Conservation (phyloP, 768 basidiomycete genomes). For the Tylopilus rubrobrunneus region DNA sequence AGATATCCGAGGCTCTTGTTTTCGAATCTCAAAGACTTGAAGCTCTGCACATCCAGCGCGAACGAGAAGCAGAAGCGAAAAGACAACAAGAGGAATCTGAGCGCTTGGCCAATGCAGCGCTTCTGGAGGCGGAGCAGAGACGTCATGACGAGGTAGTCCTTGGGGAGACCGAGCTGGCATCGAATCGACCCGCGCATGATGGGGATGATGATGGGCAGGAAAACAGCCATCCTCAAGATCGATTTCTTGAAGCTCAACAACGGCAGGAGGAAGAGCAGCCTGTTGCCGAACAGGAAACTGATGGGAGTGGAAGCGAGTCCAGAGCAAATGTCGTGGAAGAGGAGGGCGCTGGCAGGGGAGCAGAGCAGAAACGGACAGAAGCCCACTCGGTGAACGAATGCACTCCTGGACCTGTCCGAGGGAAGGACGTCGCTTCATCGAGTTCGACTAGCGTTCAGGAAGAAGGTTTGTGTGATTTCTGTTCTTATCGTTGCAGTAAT, state of each 20-base stretch:
- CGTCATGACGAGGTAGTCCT: conserved; percentile 27
- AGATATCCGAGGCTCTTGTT: conserved; percentile 39
- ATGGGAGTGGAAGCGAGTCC: not conserved
- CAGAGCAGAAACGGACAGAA: conserved; percentile 1
- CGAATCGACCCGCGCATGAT: conserved; percentile 15
- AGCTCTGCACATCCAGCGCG: conserved; percentile 28
- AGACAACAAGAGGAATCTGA: conserved; percentile 15
- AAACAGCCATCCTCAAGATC: conserved; percentile 6
- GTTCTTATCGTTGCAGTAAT: conserved; percentile 1
- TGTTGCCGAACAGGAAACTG: not conserved
- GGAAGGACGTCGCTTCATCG: conserved; percentile 1
- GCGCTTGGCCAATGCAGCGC: conserved; percentile 34
- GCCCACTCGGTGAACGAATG: not conserved
- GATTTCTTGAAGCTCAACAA: not conserved
- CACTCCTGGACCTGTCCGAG: not conserved
- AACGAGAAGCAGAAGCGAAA: conserved; percentile 26
- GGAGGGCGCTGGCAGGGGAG: not conserved
- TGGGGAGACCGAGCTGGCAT: conserved; percentile 1
- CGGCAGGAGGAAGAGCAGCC: not conserved
- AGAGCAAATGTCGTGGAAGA: not conserved
- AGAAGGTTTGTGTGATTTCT: conserved; percentile 23
- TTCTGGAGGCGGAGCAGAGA: conserved; percentile 26
- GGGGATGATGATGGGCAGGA: conserved; percentile 25
- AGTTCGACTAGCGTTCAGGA: conserved; percentile 1
- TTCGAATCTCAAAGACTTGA: conserved; percentile 42